Conservation (phyloP, 768 basidiomycete species). For the Kwoniella sp. region DNA sequence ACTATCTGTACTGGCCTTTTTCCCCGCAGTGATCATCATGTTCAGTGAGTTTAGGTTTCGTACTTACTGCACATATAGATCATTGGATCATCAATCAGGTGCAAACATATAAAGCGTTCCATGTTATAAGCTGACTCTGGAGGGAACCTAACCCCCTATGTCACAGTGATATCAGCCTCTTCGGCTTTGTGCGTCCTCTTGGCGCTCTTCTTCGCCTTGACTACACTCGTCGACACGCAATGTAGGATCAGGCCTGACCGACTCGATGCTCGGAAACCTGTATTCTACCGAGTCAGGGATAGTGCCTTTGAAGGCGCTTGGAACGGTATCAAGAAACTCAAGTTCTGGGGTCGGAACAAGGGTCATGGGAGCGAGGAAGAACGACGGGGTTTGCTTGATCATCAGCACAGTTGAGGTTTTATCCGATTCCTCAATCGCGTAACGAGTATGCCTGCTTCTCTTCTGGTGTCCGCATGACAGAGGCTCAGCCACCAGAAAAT, state of each 20-base stretch:
- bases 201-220: conserved; percentile 65
- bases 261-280: conserved; percentile 47
- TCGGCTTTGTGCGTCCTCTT: conserved; percentile 71
- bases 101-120: no score
- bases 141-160: no score
- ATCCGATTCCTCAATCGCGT: no score
- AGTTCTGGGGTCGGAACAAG: conserved; percentile 23
- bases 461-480: no score
- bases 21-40: conserved; percentile 75
- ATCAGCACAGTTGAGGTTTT: not conserved
- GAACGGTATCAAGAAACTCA: conserved; percentile 36
- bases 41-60: conserved; percentile 65
- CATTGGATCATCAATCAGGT: no score
- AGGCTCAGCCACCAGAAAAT: no score
- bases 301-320: conserved; percentile 27
- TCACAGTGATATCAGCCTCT: conserved; percentile 70
- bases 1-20: no score
- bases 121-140: no score
- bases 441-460: no score
- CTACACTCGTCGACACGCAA: conserved; percentile 65
- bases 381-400: conserved; percentile 33
- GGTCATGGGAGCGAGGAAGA: conserved; percentile 37
- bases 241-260: conserved; percentile 56
- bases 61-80: no score
- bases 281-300: conserved; percentile 48